Percentiles rank a stretch among this genome's conserved stretches.
Conservation (phyloP, 805 yeast genomes). For the Nakazawaea ambrosiae region DNA sequence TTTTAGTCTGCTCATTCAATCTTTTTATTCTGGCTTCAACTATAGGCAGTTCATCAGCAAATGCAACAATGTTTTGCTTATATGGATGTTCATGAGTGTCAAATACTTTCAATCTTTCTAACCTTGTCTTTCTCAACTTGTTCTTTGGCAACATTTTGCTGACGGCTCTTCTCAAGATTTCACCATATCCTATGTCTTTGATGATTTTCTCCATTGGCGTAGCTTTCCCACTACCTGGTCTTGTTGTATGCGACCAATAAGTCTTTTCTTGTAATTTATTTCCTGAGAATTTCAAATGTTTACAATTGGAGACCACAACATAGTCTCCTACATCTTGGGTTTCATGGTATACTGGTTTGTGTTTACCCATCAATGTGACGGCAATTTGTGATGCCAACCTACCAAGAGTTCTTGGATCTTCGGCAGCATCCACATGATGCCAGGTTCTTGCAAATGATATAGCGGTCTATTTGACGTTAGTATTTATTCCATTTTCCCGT, state of each 20-base stretch:
- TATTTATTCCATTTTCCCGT: not conserved
- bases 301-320: constrained; percentile 92
- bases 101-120: constrained; percentile 77
- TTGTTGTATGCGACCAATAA: constrained; percentile 83
- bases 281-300: constrained; percentile 77
- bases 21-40: constrained; percentile 36
- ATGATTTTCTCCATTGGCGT: constrained; percentile 74
- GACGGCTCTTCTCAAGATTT: constrained; percentile 79
- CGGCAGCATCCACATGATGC: constrained; percentile 92
- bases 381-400: constrained; percentile 89
- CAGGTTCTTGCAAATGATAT: constrained; percentile 79
- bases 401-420: constrained; percentile 82
- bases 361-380: constrained; percentile 87
- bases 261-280: constrained; percentile 72
- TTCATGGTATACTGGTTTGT: constrained; percentile 82
- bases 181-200: constrained; percentile 81
- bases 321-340: constrained; percentile 90
- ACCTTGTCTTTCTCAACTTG: constrained; percentile 66
- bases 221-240: constrained; percentile 85
- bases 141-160: constrained; percentile 96
- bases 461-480: constrained; percentile 39
- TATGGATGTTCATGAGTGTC: constrained; percentile 91
- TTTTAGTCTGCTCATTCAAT: constrained; percentile 25
- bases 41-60: constrained; percentile 66
- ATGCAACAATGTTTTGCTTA: constrained; percentile 73